These are phyloP conservation scores for Aspergillus sclerotiicarbonarius DNA, from an alignment of 495 filamentous ascomycete species.

Conservation along the genomic window DNA sequence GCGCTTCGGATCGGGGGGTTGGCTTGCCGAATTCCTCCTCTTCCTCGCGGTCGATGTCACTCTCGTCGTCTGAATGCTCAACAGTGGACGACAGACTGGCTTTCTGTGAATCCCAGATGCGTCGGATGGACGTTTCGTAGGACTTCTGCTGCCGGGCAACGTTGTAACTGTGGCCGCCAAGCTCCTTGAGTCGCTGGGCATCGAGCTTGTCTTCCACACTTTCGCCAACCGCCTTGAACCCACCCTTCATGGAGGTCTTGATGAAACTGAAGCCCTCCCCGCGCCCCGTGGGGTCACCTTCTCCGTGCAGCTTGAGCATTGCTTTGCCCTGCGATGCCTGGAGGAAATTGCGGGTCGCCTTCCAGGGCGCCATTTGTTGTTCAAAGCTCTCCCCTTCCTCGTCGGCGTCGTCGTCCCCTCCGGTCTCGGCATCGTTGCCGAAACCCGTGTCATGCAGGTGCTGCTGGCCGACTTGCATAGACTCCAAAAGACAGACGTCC, in stretches of 20 bases:
- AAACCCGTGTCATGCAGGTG: constrained; percentile 82
- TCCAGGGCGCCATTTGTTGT: constrained; percentile 91
- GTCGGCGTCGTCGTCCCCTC: constrained; percentile 65
- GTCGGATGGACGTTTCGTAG: constrained; percentile 83
- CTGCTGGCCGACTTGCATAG: constrained; percentile 91
- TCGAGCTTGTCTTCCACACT: constrained; percentile 84
- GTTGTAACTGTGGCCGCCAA: constrained; percentile 95
- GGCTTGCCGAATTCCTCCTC: constrained; percentile 60
- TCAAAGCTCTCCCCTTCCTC: constrained; percentile 72
- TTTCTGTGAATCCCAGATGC: constrained; percentile 88
- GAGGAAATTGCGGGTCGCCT: constrained; percentile 90
- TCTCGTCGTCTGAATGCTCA: constrained; percentile 60
- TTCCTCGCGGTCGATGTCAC: constrained; percentile 66
- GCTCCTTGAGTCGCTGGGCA: constrained; percentile 78
- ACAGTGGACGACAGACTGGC: constrained; percentile 65
- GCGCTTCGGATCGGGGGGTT: constrained; percentile 62
- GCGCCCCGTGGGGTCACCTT: constrained; percentile 92
- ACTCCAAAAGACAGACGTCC: constrained; percentile 88
- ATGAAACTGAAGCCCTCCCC: constrained; percentile 95
- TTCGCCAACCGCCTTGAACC: constrained; percentile 87
- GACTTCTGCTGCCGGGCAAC: constrained; percentile 85
- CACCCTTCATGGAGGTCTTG: constrained; percentile 97
- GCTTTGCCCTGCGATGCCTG: constrained; percentile 92
- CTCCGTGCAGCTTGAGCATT: constrained; percentile 91
- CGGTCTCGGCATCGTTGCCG: constrained; percentile 68